Conservation (phyloP, 2,329 filamentous ascomycete species). For the Purpureocillium takamizusanense region DNA sequence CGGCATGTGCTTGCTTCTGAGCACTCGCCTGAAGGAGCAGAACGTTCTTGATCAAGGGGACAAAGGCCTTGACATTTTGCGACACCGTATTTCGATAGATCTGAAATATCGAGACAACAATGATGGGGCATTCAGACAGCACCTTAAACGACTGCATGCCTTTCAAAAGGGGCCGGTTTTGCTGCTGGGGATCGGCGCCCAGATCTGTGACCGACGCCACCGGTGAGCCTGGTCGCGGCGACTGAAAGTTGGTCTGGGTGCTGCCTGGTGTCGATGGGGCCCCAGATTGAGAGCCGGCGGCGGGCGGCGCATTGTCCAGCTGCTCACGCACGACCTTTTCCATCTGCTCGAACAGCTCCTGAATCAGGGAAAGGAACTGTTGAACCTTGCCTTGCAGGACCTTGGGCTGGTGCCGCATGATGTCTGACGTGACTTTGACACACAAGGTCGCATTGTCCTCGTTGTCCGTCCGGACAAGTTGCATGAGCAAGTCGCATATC, state of each 20-base stretch:
- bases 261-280: conserved; percentile 59
- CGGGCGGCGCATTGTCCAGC: conserved; percentile 66
- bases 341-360: conserved; percentile 94
- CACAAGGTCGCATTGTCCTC: conserved; percentile 98
- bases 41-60: conserved; percentile 87
- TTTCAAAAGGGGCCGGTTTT: conserved; percentile 71
- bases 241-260: conserved; percentile 68
- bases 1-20: conserved; percentile 82
- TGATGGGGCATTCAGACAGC: conserved; percentile 93
- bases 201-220: conserved; percentile 75
- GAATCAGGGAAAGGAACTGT: conserved; percentile 80
- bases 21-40: conserved; percentile 83
- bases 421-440: conserved; percentile 96
- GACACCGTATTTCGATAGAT: conserved; percentile 73
- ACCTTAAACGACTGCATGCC: conserved; percentile 99
- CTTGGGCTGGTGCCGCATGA: conserved; percentile 87
- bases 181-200: conserved; percentile 70
- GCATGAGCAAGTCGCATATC: conserved; percentile 84
- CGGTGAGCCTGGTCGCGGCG: conserved; percentile 82
- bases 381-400: conserved; percentile 73
- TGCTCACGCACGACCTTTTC: conserved; percentile 91
- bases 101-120: conserved; percentile 97
- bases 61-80: conserved; percentile 82
- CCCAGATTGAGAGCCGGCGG: conserved; percentile 40
- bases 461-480: conserved; percentile 82